These are phyloP conservation scores for Mrakia frigida DNA, from an alignment of 768 basidiomycete genomes.

Conservation along the genomic window DNA sequence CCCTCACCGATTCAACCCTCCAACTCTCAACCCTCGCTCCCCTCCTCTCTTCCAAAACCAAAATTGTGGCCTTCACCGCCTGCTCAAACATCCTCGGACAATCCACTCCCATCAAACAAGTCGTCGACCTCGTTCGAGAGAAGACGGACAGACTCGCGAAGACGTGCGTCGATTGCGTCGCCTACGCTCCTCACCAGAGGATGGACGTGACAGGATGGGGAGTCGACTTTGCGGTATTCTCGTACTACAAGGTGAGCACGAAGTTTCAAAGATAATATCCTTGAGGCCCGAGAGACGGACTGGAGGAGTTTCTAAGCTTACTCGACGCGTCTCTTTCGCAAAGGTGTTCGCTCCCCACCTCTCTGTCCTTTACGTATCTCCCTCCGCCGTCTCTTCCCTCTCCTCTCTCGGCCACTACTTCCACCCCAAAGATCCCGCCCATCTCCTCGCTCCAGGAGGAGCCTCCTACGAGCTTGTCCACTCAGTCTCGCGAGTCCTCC, in stretches of 20 bases:
- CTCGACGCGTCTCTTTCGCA: not conserved
- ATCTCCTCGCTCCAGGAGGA: conserved; percentile 68
- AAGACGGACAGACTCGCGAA: conserved; percentile 59
- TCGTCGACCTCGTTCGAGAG: conserved; percentile 52
- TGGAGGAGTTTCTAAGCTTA: not conserved
- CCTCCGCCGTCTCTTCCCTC: conserved; percentile 50
- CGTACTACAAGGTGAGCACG: conserved; percentile 65
- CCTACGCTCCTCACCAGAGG: conserved; percentile 66
- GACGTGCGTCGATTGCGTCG: conserved; percentile 69
- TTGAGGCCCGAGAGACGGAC: too few relatives aligned
- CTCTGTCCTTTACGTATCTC: conserved; percentile 60
- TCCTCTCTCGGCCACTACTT: conserved; percentile 66
- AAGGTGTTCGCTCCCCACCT: conserved; percentile 72
- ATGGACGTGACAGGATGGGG: conserved; percentile 74
- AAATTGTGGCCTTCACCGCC: conserved; percentile 66
- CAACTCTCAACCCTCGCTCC: conserved; percentile 57
- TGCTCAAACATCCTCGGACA: conserved; percentile 72
- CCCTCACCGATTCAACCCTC: conserved; percentile 52
- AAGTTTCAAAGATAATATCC: too few relatives aligned
- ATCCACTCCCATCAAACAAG: conserved; percentile 57
- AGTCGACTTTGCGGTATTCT: conserved; percentile 65
- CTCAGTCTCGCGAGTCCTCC: conserved; percentile 56
- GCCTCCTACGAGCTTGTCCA: conserved; percentile 69
- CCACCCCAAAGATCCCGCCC: conserved; percentile 48
- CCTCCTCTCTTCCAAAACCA: conserved; percentile 61